phyloP scores from a whole-genome alignment of 306 rosid species.

The Prunus armeniaca region DNA sequence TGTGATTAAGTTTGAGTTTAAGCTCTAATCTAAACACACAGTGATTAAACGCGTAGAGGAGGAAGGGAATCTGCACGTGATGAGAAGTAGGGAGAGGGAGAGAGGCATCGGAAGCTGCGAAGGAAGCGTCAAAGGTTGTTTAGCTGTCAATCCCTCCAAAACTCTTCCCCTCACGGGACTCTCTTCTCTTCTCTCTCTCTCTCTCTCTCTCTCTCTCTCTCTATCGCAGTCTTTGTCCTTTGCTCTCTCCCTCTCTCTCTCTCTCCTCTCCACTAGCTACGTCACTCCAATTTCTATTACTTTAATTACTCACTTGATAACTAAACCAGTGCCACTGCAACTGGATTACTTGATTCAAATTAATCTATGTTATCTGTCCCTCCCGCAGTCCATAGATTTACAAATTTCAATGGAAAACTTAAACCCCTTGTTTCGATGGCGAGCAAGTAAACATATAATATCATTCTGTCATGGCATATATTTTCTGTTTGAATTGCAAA shows the following conservation, averaged over 20 bases:
- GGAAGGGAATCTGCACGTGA: slow-evolving; percentile 64
- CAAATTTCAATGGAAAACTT: neutral
- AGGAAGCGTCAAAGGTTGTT: slow-evolving; percentile 63
- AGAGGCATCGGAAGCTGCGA: slow-evolving; percentile 48
- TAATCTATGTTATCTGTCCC: neutral
- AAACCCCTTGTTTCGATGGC: neutral
- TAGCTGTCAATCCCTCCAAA: slow-evolving; percentile 88
- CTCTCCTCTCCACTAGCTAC: neutral
- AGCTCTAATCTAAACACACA: no score
- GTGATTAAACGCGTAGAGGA: neutral
- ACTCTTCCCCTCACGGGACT: slow-evolving; percentile 27
- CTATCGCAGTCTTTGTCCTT: slow-evolving; percentile 1
- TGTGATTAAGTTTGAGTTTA: neutral
- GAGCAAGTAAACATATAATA: no score
- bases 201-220: slow-evolving; percentile 7
- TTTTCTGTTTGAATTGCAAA: neutral
- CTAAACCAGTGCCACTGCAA: neutral
- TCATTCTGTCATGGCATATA: no score
- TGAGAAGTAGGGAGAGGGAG: slow-evolving; percentile 7
- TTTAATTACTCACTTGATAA: neutral
- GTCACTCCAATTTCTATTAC: neutral
- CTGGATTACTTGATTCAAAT: neutral
- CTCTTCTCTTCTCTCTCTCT: neutral
- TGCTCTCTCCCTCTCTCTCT: neutral
- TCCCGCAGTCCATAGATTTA: neutral